These are phyloP conservation scores for Tulasnella sp. DNA, from an alignment of 768 basidiomycete species.

Conservation along the genomic window DNA sequence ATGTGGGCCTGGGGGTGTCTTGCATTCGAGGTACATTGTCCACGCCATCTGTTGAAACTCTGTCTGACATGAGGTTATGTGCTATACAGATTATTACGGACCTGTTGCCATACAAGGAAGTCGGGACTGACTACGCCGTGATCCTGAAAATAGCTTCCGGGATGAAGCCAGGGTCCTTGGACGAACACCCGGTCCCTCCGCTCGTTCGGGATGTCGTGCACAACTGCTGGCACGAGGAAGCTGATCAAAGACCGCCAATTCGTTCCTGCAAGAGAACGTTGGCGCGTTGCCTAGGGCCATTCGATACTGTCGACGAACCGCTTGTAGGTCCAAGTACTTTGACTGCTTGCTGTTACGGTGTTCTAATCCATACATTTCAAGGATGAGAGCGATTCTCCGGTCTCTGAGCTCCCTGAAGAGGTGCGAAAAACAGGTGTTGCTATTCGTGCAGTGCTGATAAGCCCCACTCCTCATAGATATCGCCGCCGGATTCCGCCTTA, in stretches of 20 bases:
- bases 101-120: background rate
- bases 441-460: background rate
- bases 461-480: background rate
- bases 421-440: background rate
- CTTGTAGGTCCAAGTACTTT: background rate
- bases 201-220: background rate
- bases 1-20: constrained; percentile 29
- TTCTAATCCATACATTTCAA: background rate
- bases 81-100: background rate
- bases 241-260: background rate
- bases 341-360: background rate
- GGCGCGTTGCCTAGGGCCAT: background rate
- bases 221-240: background rate
- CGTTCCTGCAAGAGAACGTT: background rate
- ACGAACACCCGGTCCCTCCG: background rate
- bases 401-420: background rate
- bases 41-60: too few relatives aligned
- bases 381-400: background rate
- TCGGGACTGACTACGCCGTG: background rate
- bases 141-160: background rate
- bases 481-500: background rate
- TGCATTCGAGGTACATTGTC: background rate
- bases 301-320: background rate
- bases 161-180: background rate
- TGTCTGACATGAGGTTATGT: background rate